Conservation (phyloP, 208 protist species). For the Trypanosoma scelopori region DNA sequence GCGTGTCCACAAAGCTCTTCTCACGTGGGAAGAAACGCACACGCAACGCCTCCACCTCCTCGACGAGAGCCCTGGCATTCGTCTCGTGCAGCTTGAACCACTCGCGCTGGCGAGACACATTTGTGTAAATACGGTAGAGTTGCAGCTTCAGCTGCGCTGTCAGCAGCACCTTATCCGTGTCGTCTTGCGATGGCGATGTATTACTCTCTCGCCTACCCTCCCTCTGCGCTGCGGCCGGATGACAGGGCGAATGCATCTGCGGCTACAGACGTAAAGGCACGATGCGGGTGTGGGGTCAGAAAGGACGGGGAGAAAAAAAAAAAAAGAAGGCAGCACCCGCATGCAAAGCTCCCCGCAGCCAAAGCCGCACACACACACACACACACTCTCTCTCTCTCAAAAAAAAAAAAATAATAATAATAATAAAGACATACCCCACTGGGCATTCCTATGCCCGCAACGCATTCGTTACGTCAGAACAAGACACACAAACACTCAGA, state of each 20-base stretch:
- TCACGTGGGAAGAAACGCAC: conserved; percentile 21
- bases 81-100: conserved; percentile 25
- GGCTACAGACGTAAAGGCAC: not conserved
- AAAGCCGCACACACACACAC: no score
- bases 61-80: conserved; percentile 9
- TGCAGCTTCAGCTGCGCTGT: conserved; percentile 14
- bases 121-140: conserved; percentile 27
- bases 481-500: not conserved
- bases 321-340: no score
- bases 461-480: not conserved
- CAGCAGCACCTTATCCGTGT: not conserved
- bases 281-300: no score
- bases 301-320: no score
- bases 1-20: not conserved
- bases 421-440: no score
- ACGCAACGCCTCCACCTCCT: conserved; percentile 17
- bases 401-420: no score
- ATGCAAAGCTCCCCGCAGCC: no score
- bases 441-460: no score
- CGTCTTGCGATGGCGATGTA: not conserved
- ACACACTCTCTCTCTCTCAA: no score
- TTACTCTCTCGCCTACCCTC: not conserved
- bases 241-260: not conserved
- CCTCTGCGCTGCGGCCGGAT: not conserved
- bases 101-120: conserved; percentile 20